Evolutionary conservation across 1,284 basidiomycete species (phyloP).

Genomic region (Cystobasidiaceae sp.): DNA sequence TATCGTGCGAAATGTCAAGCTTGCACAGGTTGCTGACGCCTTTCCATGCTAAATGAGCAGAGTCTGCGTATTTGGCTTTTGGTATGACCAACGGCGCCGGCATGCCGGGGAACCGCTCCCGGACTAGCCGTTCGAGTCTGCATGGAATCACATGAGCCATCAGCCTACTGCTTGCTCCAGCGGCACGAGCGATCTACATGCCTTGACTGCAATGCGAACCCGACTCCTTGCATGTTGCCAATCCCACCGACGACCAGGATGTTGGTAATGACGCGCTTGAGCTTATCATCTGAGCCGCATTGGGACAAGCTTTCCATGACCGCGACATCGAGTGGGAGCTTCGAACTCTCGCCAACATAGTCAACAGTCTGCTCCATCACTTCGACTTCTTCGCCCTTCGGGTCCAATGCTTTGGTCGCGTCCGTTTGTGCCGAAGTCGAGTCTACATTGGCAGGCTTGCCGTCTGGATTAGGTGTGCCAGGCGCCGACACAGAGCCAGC

Average conservation of each 20-base stretch:
- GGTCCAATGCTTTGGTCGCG: not conserved
- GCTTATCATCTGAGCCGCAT: conserved; percentile 78
- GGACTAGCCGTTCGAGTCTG: conserved; percentile 22
- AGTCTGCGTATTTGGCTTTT: conserved; percentile 87
- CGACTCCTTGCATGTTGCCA: conserved; percentile 71
- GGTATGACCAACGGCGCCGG: conserved; percentile 69
- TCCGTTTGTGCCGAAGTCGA: not conserved
- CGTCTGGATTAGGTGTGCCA: conserved; percentile 31
- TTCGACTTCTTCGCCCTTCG: conserved; percentile 31
- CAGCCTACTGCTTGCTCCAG: not conserved
- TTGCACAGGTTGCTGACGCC: conserved; percentile 88
- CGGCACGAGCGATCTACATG: conserved; percentile 4
- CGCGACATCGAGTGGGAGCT: conserved; percentile 87
- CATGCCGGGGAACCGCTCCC: conserved; percentile 29
- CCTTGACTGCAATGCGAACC: conserved; percentile 60
- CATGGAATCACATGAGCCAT: not conserved
- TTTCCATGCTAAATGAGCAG: conserved; percentile 85
- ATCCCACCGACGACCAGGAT: conserved; percentile 82
- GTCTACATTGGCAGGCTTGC: conserved; percentile 16
- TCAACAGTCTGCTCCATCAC: conserved; percentile 43
- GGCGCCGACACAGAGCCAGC: not conserved
- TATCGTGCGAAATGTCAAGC: conserved; percentile 79
- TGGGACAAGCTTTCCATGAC: conserved; percentile 85
- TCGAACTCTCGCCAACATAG: conserved; percentile 80
- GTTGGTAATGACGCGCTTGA: conserved; percentile 79